phyloP scores from a whole-genome alignment of 768 basidiomycete species.

The Rhodocollybia butyracea region DNA sequence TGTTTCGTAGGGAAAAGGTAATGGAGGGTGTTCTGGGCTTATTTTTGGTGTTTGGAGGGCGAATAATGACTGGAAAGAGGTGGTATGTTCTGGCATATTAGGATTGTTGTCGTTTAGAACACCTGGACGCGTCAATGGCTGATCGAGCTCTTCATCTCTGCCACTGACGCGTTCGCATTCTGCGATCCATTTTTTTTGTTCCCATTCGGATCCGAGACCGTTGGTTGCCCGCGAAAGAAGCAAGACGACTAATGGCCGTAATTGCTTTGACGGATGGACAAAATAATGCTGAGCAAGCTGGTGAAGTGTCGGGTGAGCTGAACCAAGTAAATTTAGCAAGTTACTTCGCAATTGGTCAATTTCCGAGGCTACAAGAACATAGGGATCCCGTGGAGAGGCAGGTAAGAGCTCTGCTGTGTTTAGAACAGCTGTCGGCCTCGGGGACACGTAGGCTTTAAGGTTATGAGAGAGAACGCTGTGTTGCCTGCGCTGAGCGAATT shows the following conservation, averaged over 20 bases:
- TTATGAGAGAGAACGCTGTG: conserved; percentile 41
- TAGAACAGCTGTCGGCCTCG: neutral
- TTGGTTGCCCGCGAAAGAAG: conserved; percentile 92
- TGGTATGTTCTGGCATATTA: conserved; percentile 72
- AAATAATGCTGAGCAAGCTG: conserved; percentile 94
- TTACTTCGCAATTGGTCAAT: conserved; percentile 67
- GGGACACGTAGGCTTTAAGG: neutral
- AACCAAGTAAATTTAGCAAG: conserved; percentile 76
- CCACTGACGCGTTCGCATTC: conserved; percentile 54
- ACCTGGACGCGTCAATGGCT: conserved; percentile 73
- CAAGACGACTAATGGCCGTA: conserved; percentile 86
- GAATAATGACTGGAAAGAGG: conserved; percentile 63
- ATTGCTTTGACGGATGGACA: conserved; percentile 81
- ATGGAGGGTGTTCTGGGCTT: conserved; percentile 23
- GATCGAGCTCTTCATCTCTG: conserved; percentile 60
- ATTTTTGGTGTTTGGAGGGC: conserved; percentile 39
- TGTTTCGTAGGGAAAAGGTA: conserved; percentile 9
- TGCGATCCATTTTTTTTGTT: conserved; percentile 56
- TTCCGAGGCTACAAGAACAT: conserved; percentile 68
- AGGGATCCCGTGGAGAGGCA: conserved; percentile 54
- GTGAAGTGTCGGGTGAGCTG: conserved; percentile 83
- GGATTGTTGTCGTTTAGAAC: conserved; percentile 93
- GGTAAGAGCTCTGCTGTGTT: neutral
- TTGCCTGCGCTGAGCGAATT: conserved; percentile 26
- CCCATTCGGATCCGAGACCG: conserved; percentile 71